A percentile compares a stretch with the other conserved stretches of the same genome.
Evolutionary conservation across 1,284 basidiomycete species (phyloP).

Genomic region (Melampsora abietis-canadensis): DNA sequence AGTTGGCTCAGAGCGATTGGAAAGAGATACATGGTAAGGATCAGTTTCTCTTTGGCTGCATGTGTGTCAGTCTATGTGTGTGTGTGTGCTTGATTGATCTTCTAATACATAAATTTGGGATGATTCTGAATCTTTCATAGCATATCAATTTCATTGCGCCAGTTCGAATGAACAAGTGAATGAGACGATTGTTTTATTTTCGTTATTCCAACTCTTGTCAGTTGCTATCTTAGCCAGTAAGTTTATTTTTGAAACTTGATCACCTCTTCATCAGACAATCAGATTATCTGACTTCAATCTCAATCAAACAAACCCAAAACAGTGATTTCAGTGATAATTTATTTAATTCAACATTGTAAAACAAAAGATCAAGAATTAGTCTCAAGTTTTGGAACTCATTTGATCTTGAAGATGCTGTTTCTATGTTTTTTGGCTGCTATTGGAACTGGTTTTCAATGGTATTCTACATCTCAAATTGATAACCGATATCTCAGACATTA

Average conservation of each 20-base stretch:
- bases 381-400: slow-evolving; percentile 2
- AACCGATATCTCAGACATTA: background rate
- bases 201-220: background rate
- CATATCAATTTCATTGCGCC: slow-evolving; percentile 1
- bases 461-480: background rate
- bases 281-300: no score
- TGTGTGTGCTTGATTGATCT: background rate
- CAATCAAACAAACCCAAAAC: background rate
- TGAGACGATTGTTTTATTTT: slow-evolving; percentile 3
- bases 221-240: background rate
- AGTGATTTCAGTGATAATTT: background rate
- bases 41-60: background rate
- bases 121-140: background rate
- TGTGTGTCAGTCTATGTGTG: background rate
- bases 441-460: background rate
- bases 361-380: background rate
- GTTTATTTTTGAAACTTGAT: background rate
- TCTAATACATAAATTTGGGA: no score
- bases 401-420: background rate
- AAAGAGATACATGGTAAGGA: background rate
- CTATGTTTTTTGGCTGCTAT: background rate
- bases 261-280: background rate
- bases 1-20: slow-evolving; percentile 1
- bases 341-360: slow-evolving; percentile 3
- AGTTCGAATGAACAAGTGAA: background rate